Base-by-base conservation (phyloP, 2,329 filamentous ascomycete genomes). In the Graphilbum fragrans region DNA sequence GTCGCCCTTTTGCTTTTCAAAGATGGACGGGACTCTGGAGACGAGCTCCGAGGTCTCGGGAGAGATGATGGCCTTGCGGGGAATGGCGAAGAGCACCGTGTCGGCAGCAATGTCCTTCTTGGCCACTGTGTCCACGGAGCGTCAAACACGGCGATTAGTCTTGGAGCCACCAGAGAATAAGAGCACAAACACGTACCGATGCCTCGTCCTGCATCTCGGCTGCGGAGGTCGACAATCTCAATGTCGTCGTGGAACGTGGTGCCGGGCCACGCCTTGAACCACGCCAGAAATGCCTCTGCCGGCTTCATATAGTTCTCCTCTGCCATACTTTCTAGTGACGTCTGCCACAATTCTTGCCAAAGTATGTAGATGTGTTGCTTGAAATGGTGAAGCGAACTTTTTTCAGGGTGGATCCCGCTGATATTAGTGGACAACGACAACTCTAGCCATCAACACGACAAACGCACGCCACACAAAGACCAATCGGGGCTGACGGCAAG, bases 31-130 rank as follows among this genome's bases (percentile, higher is more conserved):
- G 19, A 80, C 67, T 57, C 65, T 67, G 51, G 59, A 63, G 20
- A 72, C 69, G 23, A 94, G 66, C 37, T 72, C 67, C 1, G 86
- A 92, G 33, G 82, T 93, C 54, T 81, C 71, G 19, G 74, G 66
- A 50, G 74, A 83, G 54, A 94, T 74, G 47, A 94, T 79, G 38
- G 72, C 66, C 37, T 66, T 62, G 46, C 83, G 77, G 3, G 86
- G 86, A 46, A 94, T 83, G 37, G 76, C 80, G 65, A 94, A 94
- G 35, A 94, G 71, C 37, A 81, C 73, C 43, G 86, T 84, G 46
- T 87, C 83, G 50, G 82, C 72, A 17, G 68, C 62, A 41, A 94
- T 85, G 47, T 86, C 74, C 44, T 70, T 58, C 19, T 63, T 70
- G 21, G 86, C 83, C 52, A 93, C 84, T 90, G 36, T 16, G n/a